Conservation (phyloP, 495 filamentous ascomycete genomes). For the Trichoderma parareesei region DNA sequence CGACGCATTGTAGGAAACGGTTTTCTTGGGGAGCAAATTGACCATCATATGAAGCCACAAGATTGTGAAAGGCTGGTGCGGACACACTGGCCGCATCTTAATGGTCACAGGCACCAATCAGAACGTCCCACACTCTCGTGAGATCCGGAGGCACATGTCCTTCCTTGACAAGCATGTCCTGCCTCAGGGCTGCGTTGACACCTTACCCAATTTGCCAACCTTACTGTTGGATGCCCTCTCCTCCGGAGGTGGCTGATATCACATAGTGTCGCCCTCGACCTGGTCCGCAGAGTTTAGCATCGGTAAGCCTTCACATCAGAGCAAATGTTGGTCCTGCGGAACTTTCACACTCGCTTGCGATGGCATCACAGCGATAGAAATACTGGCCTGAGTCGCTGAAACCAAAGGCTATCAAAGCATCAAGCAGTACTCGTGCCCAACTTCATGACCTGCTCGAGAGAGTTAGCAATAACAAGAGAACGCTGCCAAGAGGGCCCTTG, state of each 20-base stretch:
- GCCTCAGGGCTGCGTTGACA: too few species aligned
- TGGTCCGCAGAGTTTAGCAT: not conserved
- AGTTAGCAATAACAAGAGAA: not conserved
- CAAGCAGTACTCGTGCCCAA: not conserved
- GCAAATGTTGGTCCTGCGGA: not conserved
- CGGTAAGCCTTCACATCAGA: not conserved
- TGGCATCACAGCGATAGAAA: not conserved
- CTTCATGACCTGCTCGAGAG: not conserved
- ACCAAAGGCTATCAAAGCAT: not conserved
- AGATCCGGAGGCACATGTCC: too few species aligned
- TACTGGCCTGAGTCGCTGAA: not conserved
- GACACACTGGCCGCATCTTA: too few species aligned
- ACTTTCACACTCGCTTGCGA: not conserved
- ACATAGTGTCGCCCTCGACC: not conserved
- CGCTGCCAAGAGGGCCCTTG: not conserved
- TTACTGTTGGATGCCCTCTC: too few species aligned
- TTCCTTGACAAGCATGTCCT: too few species aligned
- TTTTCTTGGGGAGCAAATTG: not conserved
- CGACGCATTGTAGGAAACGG: not conserved
- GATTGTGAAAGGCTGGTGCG: too few species aligned
- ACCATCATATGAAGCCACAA: too few species aligned
- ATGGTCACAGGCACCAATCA: too few species aligned
- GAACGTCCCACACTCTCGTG: too few species aligned
- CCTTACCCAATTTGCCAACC: too few species aligned
- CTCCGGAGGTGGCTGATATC: too few species aligned